Evolutionary conservation across 108 stramenopile genomes (phyloP), one percentile per base, ranked within the genome.

Genomic region (Cyclotella cryptica): DNA sequence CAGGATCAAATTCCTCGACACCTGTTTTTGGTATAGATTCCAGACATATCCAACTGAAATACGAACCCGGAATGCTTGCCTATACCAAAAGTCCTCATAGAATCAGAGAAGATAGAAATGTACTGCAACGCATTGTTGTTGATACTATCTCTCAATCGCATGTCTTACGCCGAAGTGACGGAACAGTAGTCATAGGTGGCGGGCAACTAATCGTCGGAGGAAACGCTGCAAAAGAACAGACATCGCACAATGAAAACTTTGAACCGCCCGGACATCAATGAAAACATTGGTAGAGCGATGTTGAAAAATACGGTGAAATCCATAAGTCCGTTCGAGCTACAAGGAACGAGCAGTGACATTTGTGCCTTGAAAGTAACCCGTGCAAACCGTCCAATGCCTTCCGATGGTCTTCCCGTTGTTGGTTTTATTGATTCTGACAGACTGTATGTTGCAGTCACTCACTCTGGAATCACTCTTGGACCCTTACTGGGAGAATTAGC

Each of bases 381-480:
- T 62, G 89, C 89, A 15, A 74, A 87, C 35, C 89, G 87, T 7
- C 89, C 89, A 17, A 88, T 91, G 69, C 88, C 90, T 39, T 18
- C 58, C n/a, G 91, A 92, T 85, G 91, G 91, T 1, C 62, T 87
- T 0, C 91, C 91, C 0, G 71, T 72, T 21, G 68, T 89, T 51
- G 90, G 90, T 8, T 83, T 61, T 27, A 42, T 83, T 12, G 79
- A 83, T 30, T n/a, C 51, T 7, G 84, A 13, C 13, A 1, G 86
- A 44, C 68, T 87, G 13, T 91, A 87, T 71, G 57, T 66, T 12
- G 78, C 72, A 13, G 90, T 89, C 9, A 82, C 87, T 0, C 90
- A 91, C 74, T 89, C 88, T 15, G 90, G 87, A 0, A 78, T 91
- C 13, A 91, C 90, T 29, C 72, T 91, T 24, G 87, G 75, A 41